A percentile compares a stretch with the other conserved stretches of the same genome.
Conservation (phyloP, 768 basidiomycete genomes). For the Xerocomus brunneocitrinus region DNA sequence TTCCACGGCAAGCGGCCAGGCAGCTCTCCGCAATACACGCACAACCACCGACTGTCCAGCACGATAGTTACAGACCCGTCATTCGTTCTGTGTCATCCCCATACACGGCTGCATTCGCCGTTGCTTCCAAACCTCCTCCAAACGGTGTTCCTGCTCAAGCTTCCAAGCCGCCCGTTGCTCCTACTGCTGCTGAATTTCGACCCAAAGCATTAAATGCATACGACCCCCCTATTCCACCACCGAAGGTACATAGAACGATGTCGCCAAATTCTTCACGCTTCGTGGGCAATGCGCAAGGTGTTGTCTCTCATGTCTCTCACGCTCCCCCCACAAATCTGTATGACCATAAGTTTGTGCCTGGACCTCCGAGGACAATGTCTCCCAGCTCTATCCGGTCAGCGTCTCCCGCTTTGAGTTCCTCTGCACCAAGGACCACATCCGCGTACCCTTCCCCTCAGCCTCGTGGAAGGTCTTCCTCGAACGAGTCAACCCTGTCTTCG, state of each 20-base stretch:
- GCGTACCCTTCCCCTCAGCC: slow-evolving; percentile 15
- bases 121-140: slow-evolving; percentile 13
- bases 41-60: slow-evolving; percentile 29
- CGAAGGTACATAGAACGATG: slow-evolving; percentile 30
- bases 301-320: slow-evolving; percentile 6
- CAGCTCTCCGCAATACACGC: slow-evolving; percentile 9
- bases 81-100: slow-evolving; percentile 24
- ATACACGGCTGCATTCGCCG: slow-evolving; percentile 16
- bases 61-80: slow-evolving; percentile 27
- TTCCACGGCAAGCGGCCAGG: slow-evolving; percentile 11
- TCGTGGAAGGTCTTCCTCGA: slow-evolving; percentile 43
- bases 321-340: slow-evolving; percentile 12
- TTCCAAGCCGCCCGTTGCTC: slow-evolving; percentile 31
- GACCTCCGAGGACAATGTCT: slow-evolving; percentile 31
- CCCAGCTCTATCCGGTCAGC: slow-evolving; percentile 21
- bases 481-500: slow-evolving; percentile 39
- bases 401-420: slow-evolving; percentile 33
- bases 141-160: slow-evolving; percentile 26
- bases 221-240: slow-evolving; percentile 66
- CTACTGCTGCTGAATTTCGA: slow-evolving; percentile 47
- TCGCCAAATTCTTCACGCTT: slow-evolving; percentile 27
- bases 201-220: slow-evolving; percentile 70
- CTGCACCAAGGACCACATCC: slow-evolving; percentile 26
- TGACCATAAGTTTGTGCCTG: slow-evolving; percentile 18
- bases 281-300: slow-evolving; percentile 12